Percentiles rank a stretch among this genome's conserved stretches.
Conservation (phyloP, 2,329 filamentous ascomycete genomes). For the Cucurbitaria berberidis region DNA sequence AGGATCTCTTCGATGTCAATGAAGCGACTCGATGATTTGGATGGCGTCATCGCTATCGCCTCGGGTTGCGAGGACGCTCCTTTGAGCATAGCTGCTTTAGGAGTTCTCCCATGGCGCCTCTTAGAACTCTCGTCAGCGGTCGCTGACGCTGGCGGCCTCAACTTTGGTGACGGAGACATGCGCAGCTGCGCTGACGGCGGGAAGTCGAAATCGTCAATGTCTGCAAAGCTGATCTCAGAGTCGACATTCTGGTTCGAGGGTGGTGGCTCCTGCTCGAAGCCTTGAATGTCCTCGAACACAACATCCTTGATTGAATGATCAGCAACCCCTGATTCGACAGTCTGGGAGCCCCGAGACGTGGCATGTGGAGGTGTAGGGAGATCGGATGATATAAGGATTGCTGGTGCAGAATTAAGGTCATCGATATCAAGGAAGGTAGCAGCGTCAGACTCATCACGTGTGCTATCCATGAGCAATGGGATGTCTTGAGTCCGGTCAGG, state of each 20-base stretch:
- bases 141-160: constrained; percentile 4
- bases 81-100: constrained; percentile 19
- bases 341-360: background rate
- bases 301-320: background rate
- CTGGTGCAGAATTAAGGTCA: constrained; percentile 14
- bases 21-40: constrained; percentile 32
- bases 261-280: constrained; percentile 27
- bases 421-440: constrained; percentile 29
- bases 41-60: constrained; percentile 17
- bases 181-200: constrained; percentile 12
- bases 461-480: constrained; percentile 34
- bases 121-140: constrained; percentile 15
- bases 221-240: constrained; percentile 25
- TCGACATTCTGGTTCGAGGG: constrained; percentile 36
- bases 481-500: constrained; percentile 42
- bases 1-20: constrained; percentile 48
- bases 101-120: constrained; percentile 28
- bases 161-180: background rate
- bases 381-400: constrained; percentile 32
- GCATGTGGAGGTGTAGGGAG: constrained; percentile 20
- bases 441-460: constrained; percentile 7
- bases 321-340: background rate
- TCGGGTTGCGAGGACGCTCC: constrained; percentile 4
- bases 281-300: constrained; percentile 35
- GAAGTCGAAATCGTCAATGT: constrained; percentile 38